Conservation (phyloP, 176 grass and related monocot genomes). For the Zizania latifolia region DNA sequence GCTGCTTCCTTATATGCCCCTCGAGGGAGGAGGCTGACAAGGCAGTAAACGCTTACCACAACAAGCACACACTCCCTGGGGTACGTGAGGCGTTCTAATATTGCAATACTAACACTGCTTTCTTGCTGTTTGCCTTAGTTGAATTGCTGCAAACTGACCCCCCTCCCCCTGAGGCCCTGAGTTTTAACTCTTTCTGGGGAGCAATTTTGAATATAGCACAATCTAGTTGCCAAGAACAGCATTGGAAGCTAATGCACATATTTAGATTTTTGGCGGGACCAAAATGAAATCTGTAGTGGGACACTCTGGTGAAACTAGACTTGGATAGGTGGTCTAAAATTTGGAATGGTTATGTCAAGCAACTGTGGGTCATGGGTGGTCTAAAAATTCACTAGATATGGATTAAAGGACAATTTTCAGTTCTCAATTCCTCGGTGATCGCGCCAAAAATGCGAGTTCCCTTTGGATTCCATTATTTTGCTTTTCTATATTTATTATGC, state of each 20-base stretch:
- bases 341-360: not conserved
- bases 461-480: not conserved
- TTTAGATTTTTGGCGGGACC: not conserved
- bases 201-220: not conserved
- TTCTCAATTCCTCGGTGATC: too few relatives aligned
- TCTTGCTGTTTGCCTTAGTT: conserved; percentile 3
- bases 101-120: not conserved
- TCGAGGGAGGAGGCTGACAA: conserved; percentile 91
- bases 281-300: conserved; percentile 13
- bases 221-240: not conserved
- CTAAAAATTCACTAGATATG: not conserved
- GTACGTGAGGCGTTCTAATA: conserved; percentile 46
- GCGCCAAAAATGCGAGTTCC: too few relatives aligned
- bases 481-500: not conserved
- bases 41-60: conserved; percentile 74
- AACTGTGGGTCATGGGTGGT: not conserved
- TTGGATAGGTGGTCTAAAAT: conserved; percentile 2
- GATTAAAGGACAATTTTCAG: too few relatives aligned
- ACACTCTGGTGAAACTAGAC: not conserved
- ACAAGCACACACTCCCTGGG: conserved; percentile 87
- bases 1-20: conserved; percentile 92
- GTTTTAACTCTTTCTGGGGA: conserved; percentile 6
- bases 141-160: conserved; percentile 1
- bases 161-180: too few relatives aligned
- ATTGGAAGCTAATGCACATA: conserved; percentile 16